Evolutionary conservation across 106 monocot species (phyloP), one percentile per base, ranked within the genome.

Genomic region (Apostasia ramifera): DNA sequence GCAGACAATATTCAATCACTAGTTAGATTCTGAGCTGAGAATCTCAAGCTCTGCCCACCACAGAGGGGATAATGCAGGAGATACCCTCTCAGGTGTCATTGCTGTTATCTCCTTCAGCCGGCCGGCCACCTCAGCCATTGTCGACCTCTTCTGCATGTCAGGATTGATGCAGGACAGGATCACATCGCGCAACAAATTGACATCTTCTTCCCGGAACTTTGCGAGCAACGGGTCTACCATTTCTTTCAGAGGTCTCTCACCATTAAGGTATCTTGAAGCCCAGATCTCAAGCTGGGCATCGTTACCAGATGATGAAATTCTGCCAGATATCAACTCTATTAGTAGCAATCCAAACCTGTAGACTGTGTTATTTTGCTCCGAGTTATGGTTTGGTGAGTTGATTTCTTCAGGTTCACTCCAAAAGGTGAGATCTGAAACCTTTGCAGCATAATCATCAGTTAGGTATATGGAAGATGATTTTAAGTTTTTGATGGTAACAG

Each of bases 1-100:
- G 40, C 44, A 10, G 10, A 7, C 3, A 12, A 5, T 15, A 48
- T 5, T 67, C 46, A 39, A 45, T 74, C 38, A 40, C 60, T 70
- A 73, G 57, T 51, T 75, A 43, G 63, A 56, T 46, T 77, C 66
- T 4, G 77, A 66, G 15, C 77, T 63, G 47, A 84, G 72, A 62
- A 84, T 84, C 66, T 84, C 80, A 55, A 84, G 80, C 77, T 84
- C 84, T 1, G 84, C 84, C 84, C 84, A 84, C 84, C 84, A 84
- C 50, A 84, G 53, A 11, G 80, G 84, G 0, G 84, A 84, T 1
- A 73, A 41, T 63, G 59, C 77, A 2, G 84, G 84, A 11, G 59
- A 40, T 4, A 70, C 84, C 10, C 60, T 46, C 51, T 84, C 74
- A 12, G 80, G 77, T 3, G 80, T 26, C 69, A 84, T 66, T 44